Evolutionary conservation across 1,284 basidiomycete genomes (phyloP).

Genomic region (Wolfiporia cocos): DNA sequence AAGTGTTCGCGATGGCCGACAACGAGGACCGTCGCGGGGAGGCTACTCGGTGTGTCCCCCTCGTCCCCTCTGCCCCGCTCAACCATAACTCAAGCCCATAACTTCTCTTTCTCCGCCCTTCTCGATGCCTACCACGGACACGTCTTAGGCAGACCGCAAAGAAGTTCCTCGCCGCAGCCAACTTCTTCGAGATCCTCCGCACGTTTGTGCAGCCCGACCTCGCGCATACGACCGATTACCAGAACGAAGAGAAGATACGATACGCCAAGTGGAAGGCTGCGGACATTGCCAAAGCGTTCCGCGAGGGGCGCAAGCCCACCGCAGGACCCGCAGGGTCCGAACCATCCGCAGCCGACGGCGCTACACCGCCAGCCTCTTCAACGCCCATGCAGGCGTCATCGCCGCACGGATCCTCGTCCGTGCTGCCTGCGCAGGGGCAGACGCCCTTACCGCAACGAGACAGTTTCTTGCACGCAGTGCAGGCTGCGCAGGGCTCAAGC

Average conservation of each 20-base stretch:
- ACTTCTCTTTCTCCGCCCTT: neutral
- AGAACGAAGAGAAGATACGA: constrained; percentile 59
- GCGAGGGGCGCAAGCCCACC: constrained; percentile 75
- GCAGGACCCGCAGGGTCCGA: constrained; percentile 49
- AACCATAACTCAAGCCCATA: constrained; percentile 10
- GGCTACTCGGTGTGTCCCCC: constrained; percentile 54
- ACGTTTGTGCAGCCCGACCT: constrained; percentile 62
- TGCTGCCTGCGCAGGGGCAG: constrained; percentile 16
- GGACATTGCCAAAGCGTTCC: constrained; percentile 82
- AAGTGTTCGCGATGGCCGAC: constrained; percentile 86
- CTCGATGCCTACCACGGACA: neutral
- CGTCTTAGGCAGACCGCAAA: constrained; percentile 78
- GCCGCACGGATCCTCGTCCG: neutral
- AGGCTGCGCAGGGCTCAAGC: constrained; percentile 36
- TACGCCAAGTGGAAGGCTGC: constrained; percentile 94
- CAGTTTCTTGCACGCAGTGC: constrained; percentile 5
- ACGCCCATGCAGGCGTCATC: neutral
- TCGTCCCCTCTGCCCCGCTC: neutral
- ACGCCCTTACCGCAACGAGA: constrained; percentile 9
- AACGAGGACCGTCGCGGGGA: constrained; percentile 80
- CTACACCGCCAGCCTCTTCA: too few relatives aligned
- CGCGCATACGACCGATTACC: constrained; percentile 24
- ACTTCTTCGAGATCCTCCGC: constrained; percentile 80
- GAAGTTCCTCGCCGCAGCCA: constrained; percentile 83
- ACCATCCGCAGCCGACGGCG: too few relatives aligned